Evolutionary conservation across 1,139 yeast species (phyloP).

Genomic region (Pichia norvegensis): DNA sequence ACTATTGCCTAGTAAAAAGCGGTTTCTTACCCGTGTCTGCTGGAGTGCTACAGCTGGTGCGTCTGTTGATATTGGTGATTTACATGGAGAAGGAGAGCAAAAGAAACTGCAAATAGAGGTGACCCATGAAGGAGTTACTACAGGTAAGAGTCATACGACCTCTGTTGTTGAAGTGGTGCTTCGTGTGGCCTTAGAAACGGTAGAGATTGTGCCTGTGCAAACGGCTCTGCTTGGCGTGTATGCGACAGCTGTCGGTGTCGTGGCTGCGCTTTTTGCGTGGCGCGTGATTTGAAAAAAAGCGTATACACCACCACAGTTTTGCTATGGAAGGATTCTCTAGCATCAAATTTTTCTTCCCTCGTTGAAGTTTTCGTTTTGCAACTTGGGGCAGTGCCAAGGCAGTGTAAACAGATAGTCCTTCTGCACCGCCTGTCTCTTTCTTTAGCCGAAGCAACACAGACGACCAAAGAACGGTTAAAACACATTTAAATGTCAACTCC

Average conservation of each 20-base stretch:
- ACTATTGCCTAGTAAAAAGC: background rate
- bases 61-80: background rate
- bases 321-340: too few species aligned
- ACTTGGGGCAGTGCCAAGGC: background rate
- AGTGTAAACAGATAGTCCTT: background rate
- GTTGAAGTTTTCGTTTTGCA: background rate
- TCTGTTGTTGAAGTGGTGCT: background rate
- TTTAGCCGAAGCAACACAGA: background rate
- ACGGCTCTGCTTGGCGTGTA: slow-evolving; percentile 1
- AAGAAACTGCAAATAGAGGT: background rate
- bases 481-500: background rate
- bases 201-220: background rate
- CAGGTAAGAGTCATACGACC: too few species aligned
- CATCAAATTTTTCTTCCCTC: too few species aligned
- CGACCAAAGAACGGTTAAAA: background rate
- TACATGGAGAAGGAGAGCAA: background rate
- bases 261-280: background rate
- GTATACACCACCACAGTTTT: too few species aligned
- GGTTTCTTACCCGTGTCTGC: background rate
- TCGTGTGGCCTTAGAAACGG: background rate
- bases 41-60: background rate
- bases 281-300: slow-evolving; percentile 1
- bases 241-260: background rate
- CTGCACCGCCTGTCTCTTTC: background rate
- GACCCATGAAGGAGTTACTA: background rate